Evolutionary conservation across 139 green algal genomes (phyloP), one percentile per base, ranked within the genome.

Genomic region (Axilococcus clingmanii): DNA sequence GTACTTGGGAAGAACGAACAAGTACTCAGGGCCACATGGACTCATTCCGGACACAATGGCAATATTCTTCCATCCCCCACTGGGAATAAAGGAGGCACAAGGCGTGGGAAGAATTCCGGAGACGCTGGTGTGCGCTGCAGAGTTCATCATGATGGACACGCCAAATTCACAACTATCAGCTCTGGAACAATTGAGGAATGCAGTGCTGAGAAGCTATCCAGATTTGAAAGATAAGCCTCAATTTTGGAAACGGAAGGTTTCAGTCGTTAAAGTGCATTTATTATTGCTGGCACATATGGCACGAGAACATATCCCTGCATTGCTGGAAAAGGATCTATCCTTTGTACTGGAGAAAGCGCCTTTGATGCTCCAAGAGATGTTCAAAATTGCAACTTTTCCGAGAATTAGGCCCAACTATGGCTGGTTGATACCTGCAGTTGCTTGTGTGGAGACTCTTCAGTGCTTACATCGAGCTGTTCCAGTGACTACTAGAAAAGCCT

Each of bases 121-220:
- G 41, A 95, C 84, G 4, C 72, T 95, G 27, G 69, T 89, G 24
- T 76, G 66, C 23, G 83, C 85, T n/a, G 77, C 83, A 61, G 86
- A 95, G 72, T 94, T 93, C 65, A 85, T 93, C 42, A 64, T 36
- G 6, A 23, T 86, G 28, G n/a, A n/a, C n/a, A 67, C 5, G 6
- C 52, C 52, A 34, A 20, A 33, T 19, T 17, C 11, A 15, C 34
- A 42, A 17, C 28, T 60, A 59, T 7, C 63, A 52, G 19, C 33
- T 41, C 6, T 51, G 8, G 30, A 84, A 44, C 75, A 81, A 44
- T 70, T 92, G 55, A 62, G 76, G 8, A 68, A 69, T 35, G 52
- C 68, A 40, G 63, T 87, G 37, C 35, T 77, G 36, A 61, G 66
- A 20, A 55, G 61, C 17, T 70, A 83, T 52, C 63, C 72, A 7